Evolutionary conservation across 139 green algal species (phyloP), one percentile per base, ranked within the genome.

Genomic region (Coelastrella sp.): DNA sequence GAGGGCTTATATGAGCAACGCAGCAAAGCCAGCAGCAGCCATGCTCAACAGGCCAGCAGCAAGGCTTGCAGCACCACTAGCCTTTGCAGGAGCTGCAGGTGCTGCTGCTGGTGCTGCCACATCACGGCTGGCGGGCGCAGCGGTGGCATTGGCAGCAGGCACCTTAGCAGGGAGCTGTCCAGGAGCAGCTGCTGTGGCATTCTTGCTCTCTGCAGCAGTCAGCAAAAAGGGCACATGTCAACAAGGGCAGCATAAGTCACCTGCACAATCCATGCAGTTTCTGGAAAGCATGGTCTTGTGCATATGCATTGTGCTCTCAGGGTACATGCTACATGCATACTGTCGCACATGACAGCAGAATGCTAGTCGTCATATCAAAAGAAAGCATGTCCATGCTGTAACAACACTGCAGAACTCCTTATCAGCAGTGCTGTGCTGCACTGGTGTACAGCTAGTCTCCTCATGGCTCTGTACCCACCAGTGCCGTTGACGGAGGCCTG

Each of bases 31-130:
- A 56, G 86, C 86, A 65, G 74, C 86, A 27, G 60, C 86, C 24
- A 90, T 59, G 59, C 12, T 90, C 19, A 90, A 4, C 4, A 73
- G 17, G 15, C 86, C 75, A 22, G 86, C 86, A 20, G 75, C 86
- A 27, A 57, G 20, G 24, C 35, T 59, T 19, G 10, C 19, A 49
- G 86, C 86, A 17, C 74, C 49, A 61, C 86, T 90, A 1, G 68
- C n/a, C n/a, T n/a, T n/a, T n/a, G n/a, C 7, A 35, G 84, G 24
- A 27, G 75, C 24, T 59, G 17, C 58, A 56, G 84, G 63, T 19
- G 66, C 25, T 56, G 84, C 8, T 68, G 65, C 9, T 27, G 63
- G 25, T 79, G 24, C n/a, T 49, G 82, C 6, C 63, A 65, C 82
- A 79, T 22, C 63, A 24, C 10, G 24, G 15, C 63, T 20, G n/a